Evolutionary conservation across 371 early-diverging fungal genomes (phyloP).

Genomic region (Rhizopus microsporus): DNA sequence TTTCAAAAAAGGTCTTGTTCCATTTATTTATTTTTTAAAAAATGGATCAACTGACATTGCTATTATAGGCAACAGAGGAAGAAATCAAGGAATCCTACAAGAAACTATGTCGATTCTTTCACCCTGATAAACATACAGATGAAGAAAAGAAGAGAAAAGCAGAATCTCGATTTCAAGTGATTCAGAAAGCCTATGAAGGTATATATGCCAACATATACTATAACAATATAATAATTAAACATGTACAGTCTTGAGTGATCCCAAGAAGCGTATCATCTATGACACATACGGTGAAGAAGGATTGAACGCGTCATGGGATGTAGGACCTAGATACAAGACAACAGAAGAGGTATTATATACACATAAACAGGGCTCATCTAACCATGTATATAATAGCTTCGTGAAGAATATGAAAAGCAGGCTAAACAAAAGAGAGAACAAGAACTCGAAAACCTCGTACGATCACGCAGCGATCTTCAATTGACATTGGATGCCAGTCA

Average conservation of each 20-base stretch:
- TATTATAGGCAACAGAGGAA: slow-evolving; percentile 74
- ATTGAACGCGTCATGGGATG: slow-evolving; percentile 71
- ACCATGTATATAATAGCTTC: slow-evolving; percentile 51
- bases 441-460: slow-evolving; percentile 80
- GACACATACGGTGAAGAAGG: slow-evolving; percentile 93
- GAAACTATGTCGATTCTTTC: slow-evolving; percentile 80
- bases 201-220: too few species aligned
- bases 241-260: slow-evolving; percentile 75
- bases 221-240: background rate
- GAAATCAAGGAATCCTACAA: slow-evolving; percentile 87
- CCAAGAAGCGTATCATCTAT: slow-evolving; percentile 82
- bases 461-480: slow-evolving; percentile 62
- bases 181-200: slow-evolving; percentile 91
- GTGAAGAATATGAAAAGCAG: slow-evolving; percentile 83
- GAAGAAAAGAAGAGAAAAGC: slow-evolving; percentile 56
- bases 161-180: slow-evolving; percentile 76
- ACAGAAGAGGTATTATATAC: slow-evolving; percentile 70
- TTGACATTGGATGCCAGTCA: slow-evolving; percentile 57
- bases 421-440: slow-evolving; percentile 68
- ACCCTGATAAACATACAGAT: slow-evolving; percentile 83
- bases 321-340: slow-evolving; percentile 77
- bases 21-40: background rate
- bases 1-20: slow-evolving; percentile 64
- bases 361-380: background rate
- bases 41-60: background rate